Base-by-base conservation (phyloP, 2,329 filamentous ascomycete genomes). In the Rutstroemia sp. region DNA sequence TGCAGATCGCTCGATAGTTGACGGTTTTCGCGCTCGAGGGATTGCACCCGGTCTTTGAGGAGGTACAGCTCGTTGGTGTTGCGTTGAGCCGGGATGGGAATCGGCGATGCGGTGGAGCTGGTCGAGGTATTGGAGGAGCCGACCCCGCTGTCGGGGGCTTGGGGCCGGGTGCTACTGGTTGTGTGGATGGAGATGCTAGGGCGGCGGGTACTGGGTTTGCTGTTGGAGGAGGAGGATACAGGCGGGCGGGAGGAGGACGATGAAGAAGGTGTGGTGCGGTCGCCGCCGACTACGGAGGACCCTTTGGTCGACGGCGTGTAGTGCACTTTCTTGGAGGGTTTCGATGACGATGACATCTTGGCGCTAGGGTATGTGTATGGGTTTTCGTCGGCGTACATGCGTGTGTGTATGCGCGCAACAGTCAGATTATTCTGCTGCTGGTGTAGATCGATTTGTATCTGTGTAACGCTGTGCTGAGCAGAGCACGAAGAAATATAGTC, bases 291-390 rank as follows among this genome's bases (percentile, higher is more conserved):
- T 5, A 49, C 44, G 0, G 51, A 54, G 2, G 51, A 54, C 12
- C 54, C 54, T 38, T 56, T 56, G 38, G 54, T 55, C 3, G 46
- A 51, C 3, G 53, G 21, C 16, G 53, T 51, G 38, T 55, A 55
- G 23, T 51, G 53, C n/a, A 55, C 53, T 14, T 55, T 55, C 16
- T 50, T 55, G 14, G 34, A 34, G 1, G 46, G 53, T 14, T 50
- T 49, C 8, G 53, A 55, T n/a, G 53, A 42, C 46, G 50, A 34
- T 4, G 30, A 34, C 30, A 34, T 34, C 12, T 34, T 55, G n/a
- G n/a, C 41, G 23, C 12, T 51, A n/a, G 30, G 2, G 25, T 34
- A 17, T 38, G 42, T 23, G 30, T 34, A 34, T 19, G 27, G 23
- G 27, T 42, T 19, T 19, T 42, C 19, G 39, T 42, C 16, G 8